Conservation (phyloP, 192 early-diverging fungal species). For the Umbelopsis sp. region DNA sequence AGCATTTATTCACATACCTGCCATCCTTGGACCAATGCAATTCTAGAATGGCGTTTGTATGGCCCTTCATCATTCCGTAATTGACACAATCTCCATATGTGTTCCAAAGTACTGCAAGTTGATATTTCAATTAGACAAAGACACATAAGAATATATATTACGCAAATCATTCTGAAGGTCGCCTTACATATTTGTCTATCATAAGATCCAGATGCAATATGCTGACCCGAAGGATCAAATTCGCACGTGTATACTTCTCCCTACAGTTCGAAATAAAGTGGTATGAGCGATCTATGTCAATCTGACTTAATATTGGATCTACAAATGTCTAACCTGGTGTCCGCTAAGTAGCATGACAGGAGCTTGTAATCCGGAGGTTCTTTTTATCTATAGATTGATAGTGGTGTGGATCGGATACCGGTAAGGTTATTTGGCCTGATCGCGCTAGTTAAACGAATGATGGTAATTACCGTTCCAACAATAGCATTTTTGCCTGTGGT, state of each 20-base stretch:
- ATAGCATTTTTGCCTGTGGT: constrained; percentile 26
- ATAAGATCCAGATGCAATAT: constrained; percentile 79
- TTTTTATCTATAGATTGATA: constrained; percentile 33
- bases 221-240: constrained; percentile 84
- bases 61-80: constrained; percentile 85
- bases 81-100: constrained; percentile 90
- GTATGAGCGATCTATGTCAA: neutral
- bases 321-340: constrained; percentile 54
- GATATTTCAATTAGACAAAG: neutral
- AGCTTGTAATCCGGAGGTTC: constrained; percentile 76
- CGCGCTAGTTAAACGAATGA: neutral
- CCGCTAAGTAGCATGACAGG: constrained; percentile 89
- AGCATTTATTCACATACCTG: constrained; percentile 40
- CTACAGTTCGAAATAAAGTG: constrained; percentile 30
- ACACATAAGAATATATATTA: too few relatives aligned
- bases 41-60: constrained; percentile 83
- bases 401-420: neutral
- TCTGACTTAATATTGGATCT: neutral
- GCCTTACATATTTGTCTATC: constrained; percentile 81
- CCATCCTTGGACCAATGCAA: constrained; percentile 88
- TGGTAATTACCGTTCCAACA: constrained; percentile 36
- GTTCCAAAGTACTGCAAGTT: constrained; percentile 81
- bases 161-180: neutral
- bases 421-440: neutral
- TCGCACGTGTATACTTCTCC: constrained; percentile 82